phyloP scores from a whole-genome alignment of 768 basidiomycete species.

The Saitozyma sp. region DNA sequence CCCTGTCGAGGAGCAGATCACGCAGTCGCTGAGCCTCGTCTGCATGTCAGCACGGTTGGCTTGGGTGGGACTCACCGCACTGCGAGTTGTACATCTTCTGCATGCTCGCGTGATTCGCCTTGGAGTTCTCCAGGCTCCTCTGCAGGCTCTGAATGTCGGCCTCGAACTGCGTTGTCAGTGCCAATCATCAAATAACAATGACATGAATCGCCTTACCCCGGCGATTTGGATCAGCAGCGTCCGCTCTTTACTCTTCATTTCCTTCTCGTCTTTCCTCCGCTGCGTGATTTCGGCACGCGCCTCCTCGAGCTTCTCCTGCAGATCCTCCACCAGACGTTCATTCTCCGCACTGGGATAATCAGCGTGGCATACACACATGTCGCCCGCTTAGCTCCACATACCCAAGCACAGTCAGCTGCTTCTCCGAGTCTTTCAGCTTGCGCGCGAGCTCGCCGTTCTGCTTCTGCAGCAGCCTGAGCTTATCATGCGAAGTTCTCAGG shows the following conservation, averaged over 20 bases:
- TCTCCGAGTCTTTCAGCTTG: conserved; percentile 74
- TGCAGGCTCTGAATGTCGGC: conserved; percentile 74
- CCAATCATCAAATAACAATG: conserved; percentile 59
- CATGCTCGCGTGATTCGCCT: conserved; percentile 69
- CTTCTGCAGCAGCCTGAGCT: conserved; percentile 70
- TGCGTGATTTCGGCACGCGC: conserved; percentile 70
- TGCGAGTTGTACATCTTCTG: conserved; percentile 90
- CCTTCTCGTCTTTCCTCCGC: conserved; percentile 89
- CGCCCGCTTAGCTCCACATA: conserved; percentile 10
- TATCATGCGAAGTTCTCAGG: conserved; percentile 66
- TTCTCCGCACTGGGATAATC: conserved; percentile 57
- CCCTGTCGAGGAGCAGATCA: conserved; percentile 69
- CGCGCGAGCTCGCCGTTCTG: conserved; percentile 72
- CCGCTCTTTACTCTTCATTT: conserved; percentile 82
- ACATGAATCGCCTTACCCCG: conserved; percentile 52
- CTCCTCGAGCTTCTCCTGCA: conserved; percentile 76
- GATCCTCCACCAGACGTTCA: conserved; percentile 78
- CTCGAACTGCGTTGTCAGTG: conserved; percentile 56
- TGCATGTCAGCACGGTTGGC: conserved; percentile 35
- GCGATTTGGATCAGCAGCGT: conserved; percentile 25
- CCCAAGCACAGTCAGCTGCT: conserved; percentile 59
- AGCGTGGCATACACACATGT: conserved; percentile 4
- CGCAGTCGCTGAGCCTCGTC: conserved; percentile 78
- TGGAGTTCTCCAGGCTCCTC: conserved; percentile 71
- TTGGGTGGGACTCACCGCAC: conserved; percentile 60